Base-by-base conservation (phyloP, 2,329 filamentous ascomycete genomes). In the Monilinia fructigena region DNA sequence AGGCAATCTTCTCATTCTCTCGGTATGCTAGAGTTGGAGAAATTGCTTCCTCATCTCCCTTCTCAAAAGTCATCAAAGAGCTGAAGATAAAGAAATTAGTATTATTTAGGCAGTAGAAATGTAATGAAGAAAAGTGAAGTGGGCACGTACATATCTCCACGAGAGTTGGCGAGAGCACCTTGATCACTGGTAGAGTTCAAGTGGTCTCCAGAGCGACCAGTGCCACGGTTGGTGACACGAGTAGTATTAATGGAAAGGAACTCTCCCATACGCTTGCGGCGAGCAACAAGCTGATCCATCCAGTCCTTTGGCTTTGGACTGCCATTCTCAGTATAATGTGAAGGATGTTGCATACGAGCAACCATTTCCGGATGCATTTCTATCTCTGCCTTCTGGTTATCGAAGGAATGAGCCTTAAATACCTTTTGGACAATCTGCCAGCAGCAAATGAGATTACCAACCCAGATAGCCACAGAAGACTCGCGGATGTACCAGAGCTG, bases 401-500 rank as follows among this genome's bases (percentile, higher is more conserved):
- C 66, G 56, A 71, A 72, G 14, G 71, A 69, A 42, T 69, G 69
- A 52, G 71, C 52, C 2, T 70, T 65, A 63, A 73, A 72, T 20
- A 72, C 14, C 55, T 68, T 69, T 55, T 73, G 71, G 2, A 72
- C 52, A 18, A 73, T 66, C 38, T 72, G 62, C 82, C 82, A 85
- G 53, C 83, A 78, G 59, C 81, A 78, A 14, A 82, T 82, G 1
- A 84, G 72, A 69, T 84, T 85, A 61, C 80, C 78, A 11, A 85
- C 81, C 67, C 80, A 81, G 11, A 85, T 77, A 7, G 82, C 82
- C 4, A 82, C 80, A 12, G 78, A 80, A 12, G 81, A 79, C 76
- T 85, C 83, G 55, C 82, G 78, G 23, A 80, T 77, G 72, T 84
- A 84, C 82, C 83, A 85, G 5, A 81, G 60, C 31, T 71, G 68